Evolutionary conservation across 75 land plant genomes (phyloP).

Genomic region (Adiantum capillusveneris): DNA sequence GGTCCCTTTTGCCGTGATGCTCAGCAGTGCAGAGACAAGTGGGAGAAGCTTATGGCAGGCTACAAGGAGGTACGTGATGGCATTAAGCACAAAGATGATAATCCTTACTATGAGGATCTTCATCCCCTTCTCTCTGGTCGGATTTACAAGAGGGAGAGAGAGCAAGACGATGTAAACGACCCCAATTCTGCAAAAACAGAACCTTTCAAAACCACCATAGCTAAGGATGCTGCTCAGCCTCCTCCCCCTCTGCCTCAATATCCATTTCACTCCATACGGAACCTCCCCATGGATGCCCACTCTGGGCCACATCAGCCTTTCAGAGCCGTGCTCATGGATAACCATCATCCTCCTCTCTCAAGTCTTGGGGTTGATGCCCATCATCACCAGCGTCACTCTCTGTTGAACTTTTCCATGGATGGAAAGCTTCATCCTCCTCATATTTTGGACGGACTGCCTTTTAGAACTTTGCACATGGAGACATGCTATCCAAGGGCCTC

Average conservation of each 20-base stretch:
- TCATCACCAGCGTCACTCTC: too few species aligned
- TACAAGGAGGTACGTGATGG: slow-evolving; percentile 52
- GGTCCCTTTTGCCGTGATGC: slow-evolving; percentile 37
- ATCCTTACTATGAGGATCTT: slow-evolving; percentile 46
- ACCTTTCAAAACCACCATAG: not conserved
- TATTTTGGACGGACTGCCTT: not conserved
- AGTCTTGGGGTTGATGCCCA: not conserved
- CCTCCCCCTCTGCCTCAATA: too few species aligned
- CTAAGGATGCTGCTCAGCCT: not conserved
- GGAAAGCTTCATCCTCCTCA: slow-evolving; percentile 12
- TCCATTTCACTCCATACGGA: too few species aligned
- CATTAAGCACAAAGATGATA: slow-evolving; percentile 30
- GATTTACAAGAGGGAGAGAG: slow-evolving; percentile 15
- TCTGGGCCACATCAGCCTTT: too few species aligned
- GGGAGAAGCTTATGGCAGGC: slow-evolving; percentile 51
- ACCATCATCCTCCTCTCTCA: not conserved
- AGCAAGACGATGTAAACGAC: not conserved
- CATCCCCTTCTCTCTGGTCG: slow-evolving; percentile 36
- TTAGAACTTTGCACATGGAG: slow-evolving; percentile 8
- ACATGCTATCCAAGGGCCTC: slow-evolving; percentile 7
- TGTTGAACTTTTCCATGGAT: too few species aligned
- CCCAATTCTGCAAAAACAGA: not conserved
- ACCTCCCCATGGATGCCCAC: too few species aligned
- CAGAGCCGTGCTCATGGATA: not conserved
- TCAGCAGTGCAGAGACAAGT: slow-evolving; percentile 51